phyloP scores from a whole-genome alignment of 148 eudicot species.

The Silene latifolia region DNA sequence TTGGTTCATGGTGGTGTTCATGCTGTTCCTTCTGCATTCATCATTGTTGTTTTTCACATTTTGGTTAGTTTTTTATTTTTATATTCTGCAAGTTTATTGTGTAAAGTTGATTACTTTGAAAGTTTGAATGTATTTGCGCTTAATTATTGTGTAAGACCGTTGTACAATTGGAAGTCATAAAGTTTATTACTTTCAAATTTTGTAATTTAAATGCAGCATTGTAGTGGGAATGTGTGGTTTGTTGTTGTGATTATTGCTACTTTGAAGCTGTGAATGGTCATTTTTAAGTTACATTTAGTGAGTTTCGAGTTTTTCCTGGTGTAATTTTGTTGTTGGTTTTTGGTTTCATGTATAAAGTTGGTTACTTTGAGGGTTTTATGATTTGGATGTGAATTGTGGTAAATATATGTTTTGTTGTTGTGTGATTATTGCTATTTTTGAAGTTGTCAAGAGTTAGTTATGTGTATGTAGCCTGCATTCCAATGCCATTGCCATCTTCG shows the following conservation, averaged over 20 bases:
- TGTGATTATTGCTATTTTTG: neutral
- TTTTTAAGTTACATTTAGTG: no score
- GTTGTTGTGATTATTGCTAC: neutral
- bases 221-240: neutral
- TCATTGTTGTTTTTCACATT: constrained; percentile 53
- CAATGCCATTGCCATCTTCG: no score
- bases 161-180: neutral
- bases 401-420: neutral
- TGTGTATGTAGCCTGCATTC: no score
- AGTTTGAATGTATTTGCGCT: no score
- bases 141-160: neutral
- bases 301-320: no score
- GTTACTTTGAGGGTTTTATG: constrained; percentile 1
- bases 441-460: neutral
- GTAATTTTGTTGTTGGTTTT: neutral
- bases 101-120: no score
- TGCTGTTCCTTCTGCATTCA: constrained; percentile 36
- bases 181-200: neutral
- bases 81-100: neutral
- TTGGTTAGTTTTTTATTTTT: constrained; percentile 39
- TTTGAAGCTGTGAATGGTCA: neutral
- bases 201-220: neutral
- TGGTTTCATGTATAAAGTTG: neutral
- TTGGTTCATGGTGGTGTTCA: constrained; percentile 47
- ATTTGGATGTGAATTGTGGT: neutral